Percentiles rank a stretch among this genome's conserved stretches.
Conservation (phyloP, 768 basidiomycete genomes). For the Suillus alpinus region DNA sequence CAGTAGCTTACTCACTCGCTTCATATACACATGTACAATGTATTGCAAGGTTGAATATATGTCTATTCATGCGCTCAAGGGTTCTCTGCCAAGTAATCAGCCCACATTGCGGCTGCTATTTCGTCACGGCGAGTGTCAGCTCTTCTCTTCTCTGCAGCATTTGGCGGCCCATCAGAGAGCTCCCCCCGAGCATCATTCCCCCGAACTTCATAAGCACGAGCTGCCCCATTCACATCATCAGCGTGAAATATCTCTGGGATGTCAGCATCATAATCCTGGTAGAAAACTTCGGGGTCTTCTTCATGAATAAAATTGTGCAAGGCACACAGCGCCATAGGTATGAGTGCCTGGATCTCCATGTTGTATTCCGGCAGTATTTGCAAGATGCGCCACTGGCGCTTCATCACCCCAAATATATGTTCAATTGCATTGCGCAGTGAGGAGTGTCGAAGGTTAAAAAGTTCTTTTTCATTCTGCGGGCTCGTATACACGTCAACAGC, state of each 20-base stretch:
- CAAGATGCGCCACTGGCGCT: neutral
- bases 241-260: too few relatives aligned
- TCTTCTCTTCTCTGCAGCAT: neutral
- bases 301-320: neutral
- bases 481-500: neutral
- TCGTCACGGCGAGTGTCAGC: neutral
- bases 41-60: too few relatives aligned
- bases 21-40: too few relatives aligned
- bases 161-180: neutral
- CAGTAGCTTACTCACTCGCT: too few relatives aligned
- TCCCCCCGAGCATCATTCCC: neutral
- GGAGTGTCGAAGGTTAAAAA: neutral
- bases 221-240: neutral
- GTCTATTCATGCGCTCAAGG: too few relatives aligned
- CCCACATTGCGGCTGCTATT: neutral
- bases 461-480: neutral
- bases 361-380: neutral
- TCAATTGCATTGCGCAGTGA: neutral
- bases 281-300: neutral
- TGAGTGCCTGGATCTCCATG: neutral
- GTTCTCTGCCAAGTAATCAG: neutral
- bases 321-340: neutral
- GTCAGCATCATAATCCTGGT: neutral
- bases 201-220: too few relatives aligned
- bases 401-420: neutral